Base-by-base conservation (phyloP, 2,329 filamentous ascomycete genomes). In the Phyllosticta citriasiana region DNA sequence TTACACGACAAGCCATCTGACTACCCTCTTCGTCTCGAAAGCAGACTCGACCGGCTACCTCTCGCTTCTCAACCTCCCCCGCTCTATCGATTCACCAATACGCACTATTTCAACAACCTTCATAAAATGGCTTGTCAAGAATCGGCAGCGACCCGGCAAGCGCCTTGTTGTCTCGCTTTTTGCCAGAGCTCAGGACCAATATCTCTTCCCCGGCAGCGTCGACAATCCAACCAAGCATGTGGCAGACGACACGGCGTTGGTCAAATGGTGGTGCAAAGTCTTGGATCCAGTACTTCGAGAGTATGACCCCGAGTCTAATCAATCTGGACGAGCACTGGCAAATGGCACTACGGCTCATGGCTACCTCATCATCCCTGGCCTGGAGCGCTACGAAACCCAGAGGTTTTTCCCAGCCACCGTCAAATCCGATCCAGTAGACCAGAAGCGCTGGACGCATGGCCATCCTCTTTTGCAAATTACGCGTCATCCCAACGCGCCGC, bases 221-320 rank as follows among this genome's bases (percentile, higher is more conserved):
- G 87, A 96, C 63, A 93, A 97, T 71, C 74, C 76, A 19, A 83
- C 84, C 2, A 99, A 99, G 71, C 94, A 99, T 76, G 88, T 99
- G 0, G 78, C 97, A 8, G 91, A 96, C 68, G 94, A 99, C 68
- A 82, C 91, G 33, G 90, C 89, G 0, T 78, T 99, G 57, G 89
- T 99, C 22, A 90, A 87, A 68, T 99, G 94, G 94, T 99, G 94
- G 94, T 96, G 91, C 70, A 87, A 84, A 16, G 89, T 93, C 10
- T 76, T 97, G 12, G 88, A 97, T 69, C 88, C 89, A 0, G 78
- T 97, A 3, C 74, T 96, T 10, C 77, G 79, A 57, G 66, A 77
- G 69, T 70, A 80, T 71, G 65, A 74, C 70, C 66, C 74, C 14
- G 74, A 82, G 27, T 67, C 68, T 4, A 60, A 60, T 27, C 70